A percentile compares a stretch with the other conserved stretches of the same genome.
These are phyloP conservation scores for Hymenoscyphus linearis DNA, from an alignment of 2,329 filamentous ascomycete genomes.

Conservation along the genomic window DNA sequence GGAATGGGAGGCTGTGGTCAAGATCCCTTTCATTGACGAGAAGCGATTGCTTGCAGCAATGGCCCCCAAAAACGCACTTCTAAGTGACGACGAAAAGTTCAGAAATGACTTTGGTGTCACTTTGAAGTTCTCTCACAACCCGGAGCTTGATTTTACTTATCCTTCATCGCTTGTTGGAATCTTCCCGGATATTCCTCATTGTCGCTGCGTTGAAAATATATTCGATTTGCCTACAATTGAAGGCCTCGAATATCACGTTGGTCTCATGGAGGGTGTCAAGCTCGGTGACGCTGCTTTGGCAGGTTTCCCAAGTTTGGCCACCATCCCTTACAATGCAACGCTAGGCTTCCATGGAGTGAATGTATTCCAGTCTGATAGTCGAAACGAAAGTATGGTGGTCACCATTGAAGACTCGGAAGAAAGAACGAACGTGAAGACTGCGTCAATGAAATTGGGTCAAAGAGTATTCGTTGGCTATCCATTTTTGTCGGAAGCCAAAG, in stretches of 20 bases:
- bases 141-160: conserved; percentile 73
- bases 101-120: conserved; percentile 90
- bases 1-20: conserved; percentile 99
- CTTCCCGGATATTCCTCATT: conserved; percentile 83
- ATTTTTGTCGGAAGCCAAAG: conserved; percentile 89
- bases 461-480: conserved; percentile 90
- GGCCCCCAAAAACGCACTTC: conserved; percentile 71
- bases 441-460: conserved; percentile 75
- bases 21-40: conserved; percentile 98
- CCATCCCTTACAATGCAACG: conserved; percentile 73
- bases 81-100: conserved; percentile 72
- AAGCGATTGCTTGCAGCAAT: conserved; percentile 79
- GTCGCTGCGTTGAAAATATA: conserved; percentile 90
- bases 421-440: conserved; percentile 64
- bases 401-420: conserved; percentile 72
- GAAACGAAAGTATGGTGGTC: conserved; percentile 93
- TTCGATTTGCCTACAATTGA: conserved; percentile 93
- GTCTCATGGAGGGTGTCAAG: conserved; percentile 77
- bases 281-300: conserved; percentile 79
- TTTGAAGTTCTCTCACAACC: conserved; percentile 85
- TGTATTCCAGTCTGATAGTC: conserved; percentile 92
- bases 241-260: conserved; percentile 77
- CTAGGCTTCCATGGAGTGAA: conserved; percentile 86
- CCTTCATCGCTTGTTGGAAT: conserved; percentile 82
- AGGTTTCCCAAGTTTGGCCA: conserved; percentile 87